Evolutionary conservation across 805 yeast genomes (phyloP).

Genomic region (Candida namnaoensis): DNA sequence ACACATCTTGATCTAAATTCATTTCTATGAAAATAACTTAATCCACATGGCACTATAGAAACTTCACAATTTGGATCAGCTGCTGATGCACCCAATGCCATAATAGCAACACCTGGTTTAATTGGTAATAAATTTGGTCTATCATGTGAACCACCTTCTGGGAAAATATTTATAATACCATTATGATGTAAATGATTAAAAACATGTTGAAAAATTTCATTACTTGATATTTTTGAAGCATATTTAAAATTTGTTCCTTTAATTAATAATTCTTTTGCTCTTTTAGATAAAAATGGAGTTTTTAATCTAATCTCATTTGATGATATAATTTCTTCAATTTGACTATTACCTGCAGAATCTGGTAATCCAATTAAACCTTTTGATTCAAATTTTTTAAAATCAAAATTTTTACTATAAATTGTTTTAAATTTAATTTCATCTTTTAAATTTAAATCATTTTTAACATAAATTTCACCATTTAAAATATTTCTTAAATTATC

Average conservation of each 20-base stretch:
- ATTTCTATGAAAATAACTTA: conserved; percentile 93
- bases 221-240: conserved; percentile 80
- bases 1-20: conserved; percentile 93
- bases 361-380: conserved; percentile 74
- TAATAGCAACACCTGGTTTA: conserved; percentile 95
- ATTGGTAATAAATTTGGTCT: conserved; percentile 83
- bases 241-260: conserved; percentile 60
- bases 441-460: conserved; percentile 21
- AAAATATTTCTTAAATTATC: conserved; percentile 62
- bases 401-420: conserved; percentile 57
- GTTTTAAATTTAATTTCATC: conserved; percentile 27
- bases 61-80: conserved; percentile 67
- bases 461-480: conserved; percentile 55
- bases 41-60: conserved; percentile 87
- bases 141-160: conserved; percentile 98
- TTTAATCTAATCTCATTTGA: conserved; percentile 63
- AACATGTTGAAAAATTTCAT: conserved; percentile 71
- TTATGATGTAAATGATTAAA: conserved; percentile 73
- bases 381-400: conserved; percentile 49
- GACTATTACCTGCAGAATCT: conserved; percentile 66
- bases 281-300: conserved; percentile 57
- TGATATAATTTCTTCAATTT: conserved; percentile 54
- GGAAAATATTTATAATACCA: conserved; percentile 84
- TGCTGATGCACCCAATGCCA: conserved; percentile 93
- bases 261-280: conserved; percentile 34